Conservation (phyloP, 1,139 yeast genomes). For the Pichia cactophila region DNA sequence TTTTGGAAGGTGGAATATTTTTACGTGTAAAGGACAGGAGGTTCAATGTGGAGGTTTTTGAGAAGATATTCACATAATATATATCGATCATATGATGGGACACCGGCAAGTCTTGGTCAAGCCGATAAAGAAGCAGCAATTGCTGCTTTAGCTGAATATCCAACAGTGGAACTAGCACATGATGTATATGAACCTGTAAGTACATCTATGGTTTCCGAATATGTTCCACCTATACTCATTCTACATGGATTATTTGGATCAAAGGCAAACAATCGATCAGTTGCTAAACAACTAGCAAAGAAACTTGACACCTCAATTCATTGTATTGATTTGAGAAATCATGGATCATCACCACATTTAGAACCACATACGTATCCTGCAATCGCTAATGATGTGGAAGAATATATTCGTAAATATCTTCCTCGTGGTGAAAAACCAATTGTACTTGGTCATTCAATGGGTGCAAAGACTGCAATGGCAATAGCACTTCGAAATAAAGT, state of each 20-base stretch:
- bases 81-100: constrained; percentile 20
- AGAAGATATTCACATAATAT: background rate
- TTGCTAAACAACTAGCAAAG: constrained; percentile 36
- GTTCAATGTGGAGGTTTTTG: background rate
- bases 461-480: constrained; percentile 93
- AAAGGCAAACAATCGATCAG: constrained; percentile 67
- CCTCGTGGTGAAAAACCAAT: constrained; percentile 42
- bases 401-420: constrained; percentile 46
- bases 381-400: constrained; percentile 77
- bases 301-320: constrained; percentile 43
- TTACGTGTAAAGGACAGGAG: too few species aligned
- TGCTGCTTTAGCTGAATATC: constrained; percentile 15
- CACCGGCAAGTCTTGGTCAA: constrained; percentile 16
- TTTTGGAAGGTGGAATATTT: too few species aligned
- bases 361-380: constrained; percentile 68
- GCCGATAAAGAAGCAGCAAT: constrained; percentile 5
- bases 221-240: constrained; percentile 51
- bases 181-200: constrained; percentile 25
- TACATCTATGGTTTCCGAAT: constrained; percentile 25
- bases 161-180: constrained; percentile 39
- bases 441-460: constrained; percentile 92
- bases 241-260: constrained; percentile 90
- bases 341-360: constrained; percentile 81
- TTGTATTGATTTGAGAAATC: constrained; percentile 80
- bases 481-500: constrained; percentile 46